Percentiles rank a stretch among this genome's conserved stretches.
Evolutionary conservation across 176 grass and related monocot species (phyloP).

Genomic region (Neostapfia colusana): DNA sequence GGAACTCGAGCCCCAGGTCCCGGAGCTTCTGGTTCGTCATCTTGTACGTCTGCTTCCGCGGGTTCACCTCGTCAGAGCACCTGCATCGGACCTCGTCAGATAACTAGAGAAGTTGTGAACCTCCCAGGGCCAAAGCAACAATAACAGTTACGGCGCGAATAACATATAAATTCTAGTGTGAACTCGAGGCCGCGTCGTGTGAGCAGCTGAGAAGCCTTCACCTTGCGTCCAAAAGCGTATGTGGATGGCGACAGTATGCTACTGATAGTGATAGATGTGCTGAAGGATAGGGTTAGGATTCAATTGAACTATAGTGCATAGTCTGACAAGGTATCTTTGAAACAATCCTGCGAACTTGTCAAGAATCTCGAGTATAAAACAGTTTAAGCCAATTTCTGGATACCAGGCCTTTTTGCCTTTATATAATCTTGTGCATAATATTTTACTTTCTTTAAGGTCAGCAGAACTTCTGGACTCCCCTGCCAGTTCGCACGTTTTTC

Average conservation of each 20-base stretch:
- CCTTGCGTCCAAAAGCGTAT: background rate
- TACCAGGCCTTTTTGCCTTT: too few relatives aligned
- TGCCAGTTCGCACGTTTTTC: too few relatives aligned
- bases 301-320: background rate
- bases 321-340: constrained; percentile 31
- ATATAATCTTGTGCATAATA: too few relatives aligned
- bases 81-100: too few relatives aligned
- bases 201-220: constrained; percentile 5
- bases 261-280: background rate
- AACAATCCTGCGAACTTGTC: too few relatives aligned
- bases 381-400: too few relatives aligned
- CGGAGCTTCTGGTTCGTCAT: constrained; percentile 73
- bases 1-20: constrained; percentile 68
- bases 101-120: too few relatives aligned
- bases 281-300: background rate
- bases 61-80: constrained; percentile 82
- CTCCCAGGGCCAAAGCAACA: too few relatives aligned
- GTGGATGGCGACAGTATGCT: constrained; percentile 2
- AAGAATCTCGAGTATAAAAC: too few relatives aligned
- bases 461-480: too few relatives aligned
- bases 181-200: constrained; percentile 21
- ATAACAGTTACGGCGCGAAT: too few relatives aligned
- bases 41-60: constrained; percentile 67
- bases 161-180: constrained; percentile 12
- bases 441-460: too few relatives aligned